Base-by-base conservation (phyloP, 108 stramenopile genomes). In the Skeletonema costatum region DNA sequence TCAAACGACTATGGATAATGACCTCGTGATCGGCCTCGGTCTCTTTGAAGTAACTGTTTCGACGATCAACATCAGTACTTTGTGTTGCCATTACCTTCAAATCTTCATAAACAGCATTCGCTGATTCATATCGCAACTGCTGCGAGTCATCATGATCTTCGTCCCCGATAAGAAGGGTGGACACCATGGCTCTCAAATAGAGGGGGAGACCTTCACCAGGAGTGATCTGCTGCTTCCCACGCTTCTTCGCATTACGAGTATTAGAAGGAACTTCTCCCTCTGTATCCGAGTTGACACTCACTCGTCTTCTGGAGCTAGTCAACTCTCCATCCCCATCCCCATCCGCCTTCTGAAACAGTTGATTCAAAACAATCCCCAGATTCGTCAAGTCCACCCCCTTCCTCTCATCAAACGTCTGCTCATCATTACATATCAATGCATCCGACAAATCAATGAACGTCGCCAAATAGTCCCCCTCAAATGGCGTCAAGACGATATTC, bases 381-480 rank as follows among this genome's bases (percentile, higher is more conserved):
- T 35, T 56, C 36, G 29, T 64, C 12, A 77, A 50, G 64, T 77
- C 76, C 19, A 10, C 36, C 64, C 38, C 48, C 14, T 64, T 77
- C 68, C n/a, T 53, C 46, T 69, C 19, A 13, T 53, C 69, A 41
- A 19, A 48, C 12, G 39, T 32, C 25, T 61, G 21, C 56, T 10
- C 60, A 13, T 75, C 36, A 10, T n/a, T 66, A 68, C 60, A 62
- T 44, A 68, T 44, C 31, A 69, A 14, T 13, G 75, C 60, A 35
- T 68, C 66, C 0, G 50, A 51, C 41, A 67, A 67, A 66, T 67
- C 74, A 60, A 75, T 67, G n/a, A 75, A 75, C 7, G 65, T 75
- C 5, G 74, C 74, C 10, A 67, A 58, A 58, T 75, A 77, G 36
- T 77, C 64, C 21, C 76, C 76, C 39, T 71, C 76, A 25, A 42